Conservation (phyloP, 2,329 filamentous ascomycete species). For the Alternaria gansuensis region DNA sequence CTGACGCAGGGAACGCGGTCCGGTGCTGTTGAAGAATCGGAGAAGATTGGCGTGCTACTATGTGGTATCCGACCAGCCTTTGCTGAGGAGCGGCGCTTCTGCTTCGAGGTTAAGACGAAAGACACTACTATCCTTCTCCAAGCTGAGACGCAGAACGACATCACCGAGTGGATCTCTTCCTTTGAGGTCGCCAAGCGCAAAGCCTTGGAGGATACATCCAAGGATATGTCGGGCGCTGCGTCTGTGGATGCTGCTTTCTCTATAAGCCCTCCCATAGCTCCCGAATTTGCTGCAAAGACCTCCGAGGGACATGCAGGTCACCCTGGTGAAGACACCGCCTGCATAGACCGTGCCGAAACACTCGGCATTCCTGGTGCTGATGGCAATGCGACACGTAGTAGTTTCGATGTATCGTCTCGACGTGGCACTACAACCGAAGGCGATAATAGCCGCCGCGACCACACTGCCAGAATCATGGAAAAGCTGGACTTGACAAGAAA, state of each 20-base stretch:
- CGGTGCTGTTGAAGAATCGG: conserved; percentile 89
- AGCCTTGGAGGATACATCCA: conserved; percentile 78
- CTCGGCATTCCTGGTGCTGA: conserved; percentile 71
- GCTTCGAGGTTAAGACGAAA: conserved; percentile 98
- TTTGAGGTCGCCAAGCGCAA: conserved; percentile 95
- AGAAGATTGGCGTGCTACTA: conserved; percentile 92
- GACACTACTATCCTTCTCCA: conserved; percentile 89
- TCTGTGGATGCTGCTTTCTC: conserved; percentile 81
- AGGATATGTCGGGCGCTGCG: conserved; percentile 58
- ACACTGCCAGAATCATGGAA: conserved; percentile 88
- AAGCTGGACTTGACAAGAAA: conserved; percentile 91
- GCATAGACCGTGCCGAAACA: conserved; percentile 69
- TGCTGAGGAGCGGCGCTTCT: conserved; percentile 92
- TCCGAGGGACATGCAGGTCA: conserved; percentile 70
- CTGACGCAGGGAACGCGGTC: conserved; percentile 81
- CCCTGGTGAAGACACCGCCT: conserved; percentile 62
- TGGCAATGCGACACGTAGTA: conserved; percentile 67
- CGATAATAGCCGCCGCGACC: conserved; percentile 77
- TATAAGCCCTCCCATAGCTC: conserved; percentile 85
- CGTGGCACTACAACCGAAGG: conserved; percentile 68
- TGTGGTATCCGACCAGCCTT: conserved; percentile 92
- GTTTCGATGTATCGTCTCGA: conserved; percentile 71
- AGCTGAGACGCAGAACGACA: conserved; percentile 87
- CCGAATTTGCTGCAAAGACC: conserved; percentile 86
- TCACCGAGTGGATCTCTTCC: conserved; percentile 93